Evolutionary conservation across 148 eudicot genomes (phyloP), one percentile per base, ranked within the genome.

Genomic region (Gaultheria prostrata): DNA sequence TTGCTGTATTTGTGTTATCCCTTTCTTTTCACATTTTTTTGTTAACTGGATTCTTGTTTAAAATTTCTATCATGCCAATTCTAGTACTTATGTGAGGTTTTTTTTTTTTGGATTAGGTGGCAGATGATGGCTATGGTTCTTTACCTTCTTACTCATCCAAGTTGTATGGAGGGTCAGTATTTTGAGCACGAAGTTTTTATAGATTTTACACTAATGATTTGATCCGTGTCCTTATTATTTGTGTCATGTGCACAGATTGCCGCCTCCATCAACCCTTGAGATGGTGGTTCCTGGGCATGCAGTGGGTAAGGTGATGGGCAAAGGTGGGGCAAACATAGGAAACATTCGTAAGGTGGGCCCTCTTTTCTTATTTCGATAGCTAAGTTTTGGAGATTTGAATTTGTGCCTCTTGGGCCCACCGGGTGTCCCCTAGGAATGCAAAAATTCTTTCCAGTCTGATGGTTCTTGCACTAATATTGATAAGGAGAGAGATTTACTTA

Each of bases 241-340:
- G 77, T 86, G 57, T 74, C 39, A 65, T 71, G 26, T 67, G 72
- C 85, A 69, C 93, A 93, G 98, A 85, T 81, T 89, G 86, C 86
- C 91, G 75, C 90, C 92, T 76, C 86, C 95, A 49, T 88, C 98
- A 50, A 86, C 92, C 24, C 84, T 92, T 78, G 99, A 97, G 89
- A 88, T 97, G 90, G 82, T 93, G 85, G 88, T 97, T 57, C 99
- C 99, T 85, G 93, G 89, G 30, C 89, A 92, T 82, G 97, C 99
- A 79, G 91, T 91, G 49, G 90, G 90, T 72, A 97, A 91, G 89
- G 99, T 97, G 80, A 70, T 94, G 59, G 99, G 99, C 13, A 97
- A 91, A 93, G 92, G 92, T 79, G 99, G 99, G 69, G 91, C 91
- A 30, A 97, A 97, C 84, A 80, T 97, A 70, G 90, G 90, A 43